Evolutionary conservation across 805 yeast genomes (phyloP).

Genomic region (Wickerhamiella hasegawae): DNA sequence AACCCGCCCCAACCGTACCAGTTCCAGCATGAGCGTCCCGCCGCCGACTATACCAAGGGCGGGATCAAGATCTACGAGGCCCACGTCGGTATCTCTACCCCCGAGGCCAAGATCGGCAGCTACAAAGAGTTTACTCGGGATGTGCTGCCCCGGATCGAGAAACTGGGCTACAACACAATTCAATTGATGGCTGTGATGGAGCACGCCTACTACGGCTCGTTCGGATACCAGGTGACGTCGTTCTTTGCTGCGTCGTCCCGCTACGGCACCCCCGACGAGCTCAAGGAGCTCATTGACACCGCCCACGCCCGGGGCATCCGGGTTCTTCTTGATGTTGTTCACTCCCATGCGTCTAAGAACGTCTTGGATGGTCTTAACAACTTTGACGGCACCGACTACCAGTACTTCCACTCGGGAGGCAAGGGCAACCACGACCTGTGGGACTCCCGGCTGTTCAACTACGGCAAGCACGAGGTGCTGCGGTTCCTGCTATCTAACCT

Average conservation of each 20-base stretch:
- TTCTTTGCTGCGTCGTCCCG: constrained; percentile 84
- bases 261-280: constrained; percentile 89
- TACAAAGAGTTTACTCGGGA: constrained; percentile 72
- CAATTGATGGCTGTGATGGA: constrained; percentile 98
- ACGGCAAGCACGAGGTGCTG: constrained; percentile 80
- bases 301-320: constrained; percentile 82
- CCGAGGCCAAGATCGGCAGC: constrained; percentile 71
- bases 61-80: constrained; percentile 71
- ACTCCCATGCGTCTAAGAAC: constrained; percentile 90
- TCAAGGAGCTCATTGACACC: constrained; percentile 75
- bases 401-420: constrained; percentile 83
- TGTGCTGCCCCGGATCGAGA: constrained; percentile 68
- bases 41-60: constrained; percentile 23
- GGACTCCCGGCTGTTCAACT: constrained; percentile 93
- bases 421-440: constrained; percentile 82
- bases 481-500: constrained; percentile 74
- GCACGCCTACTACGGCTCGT: constrained; percentile 94
- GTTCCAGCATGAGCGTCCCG: constrained; percentile 56
- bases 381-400: constrained; percentile 92
- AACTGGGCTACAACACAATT: constrained; percentile 80
- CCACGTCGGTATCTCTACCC: constrained; percentile 81
- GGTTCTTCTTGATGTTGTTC: constrained; percentile 83
- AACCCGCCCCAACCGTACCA: constrained; percentile 48
- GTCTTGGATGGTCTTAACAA: constrained; percentile 83
- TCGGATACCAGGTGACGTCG: constrained; percentile 92